A percentile compares a stretch with the other conserved stretches of the same genome.
These are phyloP conservation scores for Silene latifolia DNA, from an alignment of 148 eudicot species.

Conservation along the genomic window DNA sequence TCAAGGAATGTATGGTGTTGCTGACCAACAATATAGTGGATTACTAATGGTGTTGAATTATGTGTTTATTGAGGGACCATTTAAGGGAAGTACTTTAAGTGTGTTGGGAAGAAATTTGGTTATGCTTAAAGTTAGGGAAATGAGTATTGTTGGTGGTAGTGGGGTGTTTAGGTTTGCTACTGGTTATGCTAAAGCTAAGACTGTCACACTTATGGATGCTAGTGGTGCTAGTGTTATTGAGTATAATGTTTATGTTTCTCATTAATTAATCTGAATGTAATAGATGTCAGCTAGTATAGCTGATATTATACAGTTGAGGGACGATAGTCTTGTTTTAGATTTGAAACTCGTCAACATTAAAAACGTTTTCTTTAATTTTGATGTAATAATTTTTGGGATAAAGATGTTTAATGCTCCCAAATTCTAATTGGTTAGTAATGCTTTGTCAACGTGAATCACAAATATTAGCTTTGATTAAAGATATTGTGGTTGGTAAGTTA, in stretches of 20 bases:
- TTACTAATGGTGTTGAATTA: constrained; percentile 29
- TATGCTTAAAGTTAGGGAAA: constrained; percentile 22
- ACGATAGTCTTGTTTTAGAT: too few species aligned
- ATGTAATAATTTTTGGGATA: too few species aligned
- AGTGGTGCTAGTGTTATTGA: constrained; percentile 25
- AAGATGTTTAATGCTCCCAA: too few species aligned
- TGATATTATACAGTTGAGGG: too few species aligned
- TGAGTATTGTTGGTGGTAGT: constrained; percentile 40
- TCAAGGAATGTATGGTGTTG: constrained; percentile 38
- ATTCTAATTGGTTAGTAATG: too few species aligned
- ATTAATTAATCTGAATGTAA: neutral
- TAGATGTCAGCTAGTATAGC: too few species aligned
- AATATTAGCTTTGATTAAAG: too few species aligned
- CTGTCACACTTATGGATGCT: constrained; percentile 23
- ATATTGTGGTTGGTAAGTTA: too few species aligned
- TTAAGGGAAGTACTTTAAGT: constrained; percentile 34
- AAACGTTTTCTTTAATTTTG: too few species aligned
- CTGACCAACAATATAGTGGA: constrained; percentile 20
- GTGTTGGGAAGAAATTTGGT: constrained; percentile 31
- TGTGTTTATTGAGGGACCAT: constrained; percentile 27
- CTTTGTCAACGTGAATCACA: too few species aligned
- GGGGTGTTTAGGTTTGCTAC: constrained; percentile 39
- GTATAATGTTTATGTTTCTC: constrained; percentile 11
- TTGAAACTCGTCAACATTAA: too few species aligned
- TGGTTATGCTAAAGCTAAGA: constrained; percentile 33